These are phyloP conservation scores for Trametes villosa DNA, from an alignment of 768 basidiomycete species.

Conservation along the genomic window DNA sequence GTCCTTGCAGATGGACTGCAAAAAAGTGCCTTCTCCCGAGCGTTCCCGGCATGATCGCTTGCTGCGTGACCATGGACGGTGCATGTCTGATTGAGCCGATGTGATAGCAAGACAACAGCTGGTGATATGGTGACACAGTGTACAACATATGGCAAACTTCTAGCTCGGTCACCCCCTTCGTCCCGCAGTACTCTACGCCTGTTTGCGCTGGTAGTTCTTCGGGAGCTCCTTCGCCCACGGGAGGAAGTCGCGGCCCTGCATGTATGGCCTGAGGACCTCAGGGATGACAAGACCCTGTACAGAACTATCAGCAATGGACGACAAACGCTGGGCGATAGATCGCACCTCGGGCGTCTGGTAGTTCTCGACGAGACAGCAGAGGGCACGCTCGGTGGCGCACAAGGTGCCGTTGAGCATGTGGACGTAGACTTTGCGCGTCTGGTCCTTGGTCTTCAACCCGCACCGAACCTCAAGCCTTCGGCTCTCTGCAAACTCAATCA, in stretches of 20 bases:
- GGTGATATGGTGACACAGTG: neutral
- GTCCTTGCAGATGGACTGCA: too few relatives aligned
- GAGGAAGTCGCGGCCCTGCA: conserved; percentile 92
- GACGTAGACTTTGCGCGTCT: conserved; percentile 90
- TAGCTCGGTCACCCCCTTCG: neutral
- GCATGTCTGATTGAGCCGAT: too few relatives aligned
- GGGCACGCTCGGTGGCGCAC: conserved; percentile 94
- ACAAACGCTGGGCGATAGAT: conserved; percentile 14
- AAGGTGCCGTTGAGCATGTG: conserved; percentile 99
- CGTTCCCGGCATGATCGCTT: too few relatives aligned
- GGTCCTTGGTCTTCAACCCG: conserved; percentile 89
- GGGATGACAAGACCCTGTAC: conserved; percentile 93
- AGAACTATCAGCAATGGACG: neutral
- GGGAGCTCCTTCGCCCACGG: conserved; percentile 84
- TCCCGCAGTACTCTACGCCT: conserved; percentile 36
- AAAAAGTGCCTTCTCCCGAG: too few relatives aligned
- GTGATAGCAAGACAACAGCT: neutral
- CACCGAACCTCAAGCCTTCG: conserved; percentile 92
- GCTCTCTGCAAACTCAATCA: conserved; percentile 87
- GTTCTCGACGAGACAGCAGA: conserved; percentile 98
- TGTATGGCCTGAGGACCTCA: conserved; percentile 88
- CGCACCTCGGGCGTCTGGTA: conserved; percentile 93
- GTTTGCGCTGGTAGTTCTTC: conserved; percentile 78
- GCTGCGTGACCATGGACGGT: too few relatives aligned
- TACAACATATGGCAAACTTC: conserved; percentile 14